These are phyloP conservation scores for Suillus clintonianus DNA, from an alignment of 768 basidiomycete species.

Conservation along the genomic window DNA sequence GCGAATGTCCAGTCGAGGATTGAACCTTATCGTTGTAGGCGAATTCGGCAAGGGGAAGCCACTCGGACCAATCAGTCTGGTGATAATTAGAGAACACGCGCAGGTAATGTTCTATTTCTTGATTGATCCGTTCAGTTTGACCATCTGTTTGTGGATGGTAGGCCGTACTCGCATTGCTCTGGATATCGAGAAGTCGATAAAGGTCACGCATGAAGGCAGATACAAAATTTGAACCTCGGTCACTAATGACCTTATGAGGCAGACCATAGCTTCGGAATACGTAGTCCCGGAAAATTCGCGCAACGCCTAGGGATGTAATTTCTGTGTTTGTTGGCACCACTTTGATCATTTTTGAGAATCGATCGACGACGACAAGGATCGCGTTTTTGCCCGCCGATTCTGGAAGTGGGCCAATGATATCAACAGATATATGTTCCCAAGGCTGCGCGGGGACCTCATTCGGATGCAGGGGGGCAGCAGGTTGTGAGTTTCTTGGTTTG, in stretches of 20 bases:
- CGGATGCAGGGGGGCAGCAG: conserved; percentile 38
- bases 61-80: conserved; percentile 38
- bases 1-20: conserved; percentile 27
- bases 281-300: conserved; percentile 22
- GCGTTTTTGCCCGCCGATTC: conserved; percentile 30
- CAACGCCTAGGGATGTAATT: conserved; percentile 30
- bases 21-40: conserved; percentile 34
- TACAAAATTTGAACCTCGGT: conserved; percentile 10
- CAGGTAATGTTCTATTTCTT: conserved; percentile 39
- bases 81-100: conserved; percentile 30
- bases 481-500: not conserved
- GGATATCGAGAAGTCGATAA: conserved; percentile 30
- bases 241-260: conserved; percentile 7
- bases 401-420: conserved; percentile 36
- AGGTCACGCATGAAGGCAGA: conserved; percentile 31
- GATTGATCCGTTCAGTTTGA: conserved; percentile 41
- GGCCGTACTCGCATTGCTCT: conserved; percentile 38
- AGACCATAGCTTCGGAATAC: conserved; percentile 8
- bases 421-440: conserved; percentile 35
- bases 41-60: conserved; percentile 35
- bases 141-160: conserved; percentile 45
- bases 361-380: conserved; percentile 30
- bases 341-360: conserved; percentile 39
- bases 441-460: conserved; percentile 6
- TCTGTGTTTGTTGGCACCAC: conserved; percentile 40